Conservation (phyloP, 179 eudicot genomes). For the Silene vulgaris region DNA sequence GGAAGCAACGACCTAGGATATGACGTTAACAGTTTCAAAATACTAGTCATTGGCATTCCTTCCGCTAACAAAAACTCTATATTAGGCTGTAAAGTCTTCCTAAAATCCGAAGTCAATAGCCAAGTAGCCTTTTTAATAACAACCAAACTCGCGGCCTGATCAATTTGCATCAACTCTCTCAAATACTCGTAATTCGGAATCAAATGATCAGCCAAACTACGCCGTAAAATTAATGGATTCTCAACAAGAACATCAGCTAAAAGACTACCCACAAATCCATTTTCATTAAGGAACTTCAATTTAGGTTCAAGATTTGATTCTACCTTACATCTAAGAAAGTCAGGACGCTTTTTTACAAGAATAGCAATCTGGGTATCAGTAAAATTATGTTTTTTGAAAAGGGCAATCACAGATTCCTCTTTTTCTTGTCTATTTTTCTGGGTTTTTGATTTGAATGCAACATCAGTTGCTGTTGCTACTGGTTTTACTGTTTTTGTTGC, state of each 20-base stretch:
- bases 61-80: constrained; percentile 15
- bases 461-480: background rate
- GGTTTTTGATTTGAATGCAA: background rate
- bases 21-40: constrained; percentile 17
- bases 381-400: constrained; percentile 22
- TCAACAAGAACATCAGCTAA: constrained; percentile 4
- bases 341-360: constrained; percentile 8
- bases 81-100: constrained; percentile 24
- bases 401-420: constrained; percentile 19
- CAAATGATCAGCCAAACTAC: constrained; percentile 18
- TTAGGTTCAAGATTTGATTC: constrained; percentile 24
- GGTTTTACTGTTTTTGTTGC: constrained; percentile 2
- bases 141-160: background rate
- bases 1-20: constrained; percentile 21
- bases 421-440: background rate
- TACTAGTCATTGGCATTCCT: constrained; percentile 15
- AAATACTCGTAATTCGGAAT: constrained; percentile 13
- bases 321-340: constrained; percentile 3
- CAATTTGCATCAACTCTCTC: background rate
- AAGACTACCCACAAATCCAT: constrained; percentile 18
- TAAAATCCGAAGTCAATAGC: constrained; percentile 9
- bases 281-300: constrained; percentile 17
- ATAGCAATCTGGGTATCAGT: constrained; percentile 25
- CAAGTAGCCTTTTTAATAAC: constrained; percentile 8
- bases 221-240: constrained; percentile 13